These are phyloP conservation scores for Kernera saxatilis DNA, from an alignment of 345 rosid species.

Conservation along the genomic window DNA sequence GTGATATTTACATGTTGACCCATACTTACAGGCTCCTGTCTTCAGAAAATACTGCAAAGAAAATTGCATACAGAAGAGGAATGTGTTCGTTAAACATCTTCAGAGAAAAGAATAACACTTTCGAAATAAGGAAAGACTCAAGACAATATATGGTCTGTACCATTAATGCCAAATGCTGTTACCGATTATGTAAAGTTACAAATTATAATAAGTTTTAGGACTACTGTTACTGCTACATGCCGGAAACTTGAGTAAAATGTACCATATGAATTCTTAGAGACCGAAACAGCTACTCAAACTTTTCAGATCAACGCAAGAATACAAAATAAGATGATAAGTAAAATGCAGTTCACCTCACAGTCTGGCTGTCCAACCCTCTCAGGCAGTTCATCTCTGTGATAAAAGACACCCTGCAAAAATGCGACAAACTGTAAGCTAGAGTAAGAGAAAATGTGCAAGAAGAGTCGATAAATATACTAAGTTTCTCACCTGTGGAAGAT, in stretches of 20 bases:
- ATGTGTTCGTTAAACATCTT: neutral
- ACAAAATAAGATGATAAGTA: neutral
- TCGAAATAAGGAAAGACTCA: neutral
- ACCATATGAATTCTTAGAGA: neutral
- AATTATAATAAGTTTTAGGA: neutral
- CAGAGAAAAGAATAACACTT: neutral
- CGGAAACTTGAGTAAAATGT: neutral
- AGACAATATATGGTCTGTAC: neutral
- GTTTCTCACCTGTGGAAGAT: conserved; percentile 42
- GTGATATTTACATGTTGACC: conserved; percentile 77
- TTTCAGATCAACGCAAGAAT: neutral
- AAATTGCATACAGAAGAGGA: conserved; percentile 3
- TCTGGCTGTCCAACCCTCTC: conserved; percentile 71
- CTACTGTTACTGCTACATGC: neutral
- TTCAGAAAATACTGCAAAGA: conserved; percentile 59
- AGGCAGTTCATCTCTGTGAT: conserved; percentile 57
- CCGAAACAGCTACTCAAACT: neutral
- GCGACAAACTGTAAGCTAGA: conserved; percentile 4
- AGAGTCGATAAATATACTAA: neutral
- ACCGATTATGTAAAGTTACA: neutral
- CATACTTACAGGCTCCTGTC: conserved; percentile 88
- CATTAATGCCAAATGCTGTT: neutral
- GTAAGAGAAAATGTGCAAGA: neutral
- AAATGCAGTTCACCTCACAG: conserved; percentile 49
- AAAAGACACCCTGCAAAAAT: conserved; percentile 36